phyloP scores from a whole-genome alignment of 768 basidiomycete species.

The Dacryopinax spathularia region DNA sequence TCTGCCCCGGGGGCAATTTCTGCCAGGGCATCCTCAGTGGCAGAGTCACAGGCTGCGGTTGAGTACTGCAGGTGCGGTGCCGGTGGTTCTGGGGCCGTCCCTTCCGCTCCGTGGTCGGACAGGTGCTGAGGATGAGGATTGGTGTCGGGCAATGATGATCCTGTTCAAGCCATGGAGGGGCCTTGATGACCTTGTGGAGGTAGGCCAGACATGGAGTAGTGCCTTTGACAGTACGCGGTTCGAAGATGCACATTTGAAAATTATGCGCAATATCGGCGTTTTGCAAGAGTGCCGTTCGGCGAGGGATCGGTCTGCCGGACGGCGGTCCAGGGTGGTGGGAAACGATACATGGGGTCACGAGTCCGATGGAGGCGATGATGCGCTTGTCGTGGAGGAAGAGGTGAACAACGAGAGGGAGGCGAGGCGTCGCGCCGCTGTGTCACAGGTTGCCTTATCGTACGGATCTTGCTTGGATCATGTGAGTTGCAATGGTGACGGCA shows the following conservation, averaged over 20 bases:
- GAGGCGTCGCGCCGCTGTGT: too few species aligned
- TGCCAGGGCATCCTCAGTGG: slow-evolving; percentile 15
- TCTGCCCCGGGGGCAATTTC: not conserved
- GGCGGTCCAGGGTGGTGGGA: too few species aligned
- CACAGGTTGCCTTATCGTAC: too few species aligned
- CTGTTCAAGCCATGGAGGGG: slow-evolving; percentile 32
- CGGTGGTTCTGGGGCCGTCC: slow-evolving; percentile 25
- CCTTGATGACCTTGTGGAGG: slow-evolving; percentile 17
- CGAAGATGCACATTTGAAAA: not conserved
- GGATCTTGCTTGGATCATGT: too few species aligned
- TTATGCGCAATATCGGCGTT: too few species aligned
- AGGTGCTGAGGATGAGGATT: slow-evolving; percentile 11
- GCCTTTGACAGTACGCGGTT: slow-evolving; percentile 17
- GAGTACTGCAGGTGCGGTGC: slow-evolving; percentile 12
- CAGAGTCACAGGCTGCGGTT: slow-evolving; percentile 15
- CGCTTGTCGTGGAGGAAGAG: too few species aligned
- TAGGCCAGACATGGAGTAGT: slow-evolving; percentile 19
- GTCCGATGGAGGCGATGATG: too few species aligned
- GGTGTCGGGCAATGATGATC: slow-evolving; percentile 30
- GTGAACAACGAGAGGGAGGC: too few species aligned
- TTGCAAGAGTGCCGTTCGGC: too few species aligned
- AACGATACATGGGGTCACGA: too few species aligned
- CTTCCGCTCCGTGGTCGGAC: slow-evolving; percentile 23
- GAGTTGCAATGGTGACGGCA: too few species aligned
- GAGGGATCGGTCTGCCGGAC: too few species aligned